phyloP scores from a whole-genome alignment of 2,329 filamentous ascomycete genomes.

The Aspergillus bombycis region DNA sequence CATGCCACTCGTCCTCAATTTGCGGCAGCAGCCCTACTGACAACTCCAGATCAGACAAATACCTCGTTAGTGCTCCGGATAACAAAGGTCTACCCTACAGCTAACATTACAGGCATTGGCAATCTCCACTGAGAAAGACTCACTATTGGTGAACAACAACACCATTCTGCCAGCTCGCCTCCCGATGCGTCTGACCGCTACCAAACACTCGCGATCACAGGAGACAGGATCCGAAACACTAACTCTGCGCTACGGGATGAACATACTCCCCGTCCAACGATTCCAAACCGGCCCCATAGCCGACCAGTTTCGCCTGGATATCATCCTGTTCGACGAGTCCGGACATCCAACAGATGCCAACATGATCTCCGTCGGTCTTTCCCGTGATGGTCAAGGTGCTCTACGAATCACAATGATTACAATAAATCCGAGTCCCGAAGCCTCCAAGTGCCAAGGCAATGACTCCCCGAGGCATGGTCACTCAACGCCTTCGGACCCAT shows the following conservation, averaged over 20 bases:
- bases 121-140: background rate
- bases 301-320: background rate
- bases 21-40: background rate
- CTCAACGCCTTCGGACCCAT: background rate
- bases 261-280: background rate
- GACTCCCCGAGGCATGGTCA: background rate
- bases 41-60: background rate
- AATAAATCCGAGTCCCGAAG: background rate
- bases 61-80: background rate
- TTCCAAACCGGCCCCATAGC: background rate
- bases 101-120: background rate
- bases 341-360: background rate
- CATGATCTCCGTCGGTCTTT: background rate
- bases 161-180: background rate
- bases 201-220: background rate
- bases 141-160: background rate
- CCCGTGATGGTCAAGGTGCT: background rate
- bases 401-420: background rate
- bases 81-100: background rate
- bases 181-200: background rate
- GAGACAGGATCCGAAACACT: background rate
- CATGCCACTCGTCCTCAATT: background rate
- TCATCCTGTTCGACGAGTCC: background rate
- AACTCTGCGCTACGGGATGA: background rate
- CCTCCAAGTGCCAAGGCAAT: background rate